phyloP scores from a whole-genome alignment of 2,329 filamentous ascomycete genomes.

The Nemania abortiva region DNA sequence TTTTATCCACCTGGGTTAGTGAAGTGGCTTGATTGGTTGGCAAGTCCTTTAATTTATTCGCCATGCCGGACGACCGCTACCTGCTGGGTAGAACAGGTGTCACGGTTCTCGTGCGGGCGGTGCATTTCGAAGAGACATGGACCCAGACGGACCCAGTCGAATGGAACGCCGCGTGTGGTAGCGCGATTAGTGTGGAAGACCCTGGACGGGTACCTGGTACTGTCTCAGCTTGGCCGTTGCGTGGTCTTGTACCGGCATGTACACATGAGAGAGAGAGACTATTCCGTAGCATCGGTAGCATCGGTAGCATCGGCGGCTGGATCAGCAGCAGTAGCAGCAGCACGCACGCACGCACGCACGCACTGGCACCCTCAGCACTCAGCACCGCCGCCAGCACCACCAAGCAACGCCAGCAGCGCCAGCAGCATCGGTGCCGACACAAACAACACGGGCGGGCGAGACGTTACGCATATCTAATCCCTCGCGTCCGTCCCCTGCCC shows the following conservation, averaged over 20 bases:
- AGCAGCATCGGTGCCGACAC: background rate
- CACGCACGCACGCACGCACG: too few species aligned
- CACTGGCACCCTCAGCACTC: too few species aligned
- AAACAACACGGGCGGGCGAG: background rate
- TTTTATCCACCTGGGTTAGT: background rate
- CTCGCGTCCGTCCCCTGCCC: too few species aligned
- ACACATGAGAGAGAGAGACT: background rate
- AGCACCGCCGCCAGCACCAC: background rate
- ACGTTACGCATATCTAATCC: too few species aligned
- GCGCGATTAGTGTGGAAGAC: constrained; percentile 13
- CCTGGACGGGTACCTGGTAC: background rate
- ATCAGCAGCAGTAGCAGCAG: background rate
- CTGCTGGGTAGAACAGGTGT: background rate
- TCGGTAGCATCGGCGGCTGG: background rate
- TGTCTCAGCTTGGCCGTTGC: constrained; percentile 9
- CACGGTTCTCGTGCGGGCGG: background rate
- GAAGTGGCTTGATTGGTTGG: background rate
- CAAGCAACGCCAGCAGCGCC: background rate
- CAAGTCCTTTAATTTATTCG: background rate
- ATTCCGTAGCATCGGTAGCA: background rate
- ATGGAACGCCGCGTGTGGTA: constrained; percentile 32
- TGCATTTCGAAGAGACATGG: background rate
- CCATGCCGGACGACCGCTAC: background rate
- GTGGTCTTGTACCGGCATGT: constrained; percentile 19
- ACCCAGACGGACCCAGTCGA: constrained; percentile 25